Base-by-base conservation (phyloP, 805 yeast genomes). In the Teunomyces panamensis region DNA sequence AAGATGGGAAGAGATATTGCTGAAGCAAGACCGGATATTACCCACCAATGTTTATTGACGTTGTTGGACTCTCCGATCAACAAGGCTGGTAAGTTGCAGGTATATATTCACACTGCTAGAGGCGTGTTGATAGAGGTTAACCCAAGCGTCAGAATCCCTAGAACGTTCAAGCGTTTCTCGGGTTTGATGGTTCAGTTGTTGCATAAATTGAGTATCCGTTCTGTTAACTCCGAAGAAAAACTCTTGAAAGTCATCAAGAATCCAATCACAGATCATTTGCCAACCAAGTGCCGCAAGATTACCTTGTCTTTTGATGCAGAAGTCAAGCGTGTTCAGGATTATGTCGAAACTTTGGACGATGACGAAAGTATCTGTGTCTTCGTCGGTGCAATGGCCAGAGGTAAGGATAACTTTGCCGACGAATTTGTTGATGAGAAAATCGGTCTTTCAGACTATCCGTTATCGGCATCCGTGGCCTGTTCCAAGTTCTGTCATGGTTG, bases 381-480 rank as follows among this genome's bases (percentile, higher is more conserved):
- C 68, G 97, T 94, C 42, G 99, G 99, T 64, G 96, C 99, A 42
- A 94, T 94, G 97, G 99, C 99, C 16, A 84, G 97, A 68, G 99
- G 99, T 62, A 87, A 86, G 65, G 99, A 94, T 69, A 90, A 84
- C 58, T 94, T 94, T 69, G 99, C 99, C 20, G 99, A 94, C 67
- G 98, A 91, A 68, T 92, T 68, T 62, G 96, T 92, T 39, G 98
- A 94, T 66, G 98, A 94, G 68, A 94, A 92, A 63, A 86, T 94
- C 50, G 97, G 97, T 58, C 84, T 94, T 48, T 89, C 97, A 30
- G 90, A 92, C 61, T 94, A 91, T 67, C 96, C 99, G 45, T 78
- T 94, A 52, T 87, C 96, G 46, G 99, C 99, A 2, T 90, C 97
- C 9, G 97, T 94, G 48, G 98, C 99, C 4, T 94, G 98, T 69